Base-by-base conservation (phyloP, 371 early-diverging fungal species). In the Coemansia sp. region DNA sequence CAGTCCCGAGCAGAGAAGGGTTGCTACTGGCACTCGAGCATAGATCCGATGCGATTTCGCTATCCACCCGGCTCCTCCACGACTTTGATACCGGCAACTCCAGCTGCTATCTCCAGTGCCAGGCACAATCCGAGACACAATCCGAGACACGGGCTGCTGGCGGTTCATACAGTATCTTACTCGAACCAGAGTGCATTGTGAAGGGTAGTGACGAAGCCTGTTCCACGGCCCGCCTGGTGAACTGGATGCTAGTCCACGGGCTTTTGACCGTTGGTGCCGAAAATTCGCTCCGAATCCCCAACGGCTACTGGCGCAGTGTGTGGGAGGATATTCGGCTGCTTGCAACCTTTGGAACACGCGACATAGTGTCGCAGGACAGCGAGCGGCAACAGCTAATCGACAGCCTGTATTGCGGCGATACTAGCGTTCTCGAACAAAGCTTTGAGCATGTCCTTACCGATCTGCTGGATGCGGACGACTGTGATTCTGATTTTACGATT, bases 351-450 rank as follows among this genome's bases (percentile, higher is more conserved):
- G 57, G 43, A 20, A 45, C 43, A 10, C 9, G 31, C 34, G 13
- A 45, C 20, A 43, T 11, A 30, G 11, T 57, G 3, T 8, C 13
- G 4, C 57, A 57, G 20, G 57, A 57, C 38, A 30, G 1, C 13
- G 45, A 45, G 26, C 57, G 57, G 13, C 47, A 57, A 3, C 45
- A 45, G 20, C 47, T 57, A 14, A 57, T 35, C 32, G 57, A 45
- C 42, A 57, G 57, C 16, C 45, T 57, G 9, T 57, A 57, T 32
- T 13, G n/a, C 20, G 43, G 42, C 7, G 11, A 43, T 43, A 57
- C 30, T 26, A 13, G 11, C 26, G 31, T 42, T 35, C 45, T 57
- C 2, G 16, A 11, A 2, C 13, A 45, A 2, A 13, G 26, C 5
- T 57, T 57, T 32, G 34, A 35, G 3, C 34, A 32, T 30, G 45